phyloP scores from a whole-genome alignment of 2,329 filamentous ascomycete species.

The Onygena corvina region DNA sequence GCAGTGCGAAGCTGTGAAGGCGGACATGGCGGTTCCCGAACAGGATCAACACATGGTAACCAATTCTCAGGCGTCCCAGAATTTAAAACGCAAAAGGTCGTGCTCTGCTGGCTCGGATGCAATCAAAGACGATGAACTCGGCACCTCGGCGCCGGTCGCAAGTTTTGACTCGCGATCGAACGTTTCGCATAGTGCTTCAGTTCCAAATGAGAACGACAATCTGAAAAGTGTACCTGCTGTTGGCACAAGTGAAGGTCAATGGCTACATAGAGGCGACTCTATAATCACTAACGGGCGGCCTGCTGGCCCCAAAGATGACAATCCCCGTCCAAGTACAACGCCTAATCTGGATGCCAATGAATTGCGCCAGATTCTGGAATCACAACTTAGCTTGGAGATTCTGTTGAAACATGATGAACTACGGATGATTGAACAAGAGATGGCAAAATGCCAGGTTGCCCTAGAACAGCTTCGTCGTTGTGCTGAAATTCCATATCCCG shows the following conservation, averaged over 20 bases:
- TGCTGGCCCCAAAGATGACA: background rate
- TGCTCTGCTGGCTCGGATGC: slow-evolving; percentile 34
- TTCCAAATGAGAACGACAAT: background rate
- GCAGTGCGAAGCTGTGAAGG: slow-evolving; percentile 30
- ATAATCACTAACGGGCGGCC: background rate
- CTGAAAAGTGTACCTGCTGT: background rate
- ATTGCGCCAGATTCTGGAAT: slow-evolving; percentile 62
- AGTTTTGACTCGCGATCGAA: background rate
- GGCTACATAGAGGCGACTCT: background rate
- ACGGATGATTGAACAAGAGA: slow-evolving; percentile 85
- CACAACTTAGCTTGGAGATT: slow-evolving; percentile 83
- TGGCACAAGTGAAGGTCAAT: background rate
- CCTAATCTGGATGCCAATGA: slow-evolving; percentile 30
- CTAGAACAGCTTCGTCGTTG: slow-evolving; percentile 89
- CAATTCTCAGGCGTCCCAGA: slow-evolving; percentile 26
- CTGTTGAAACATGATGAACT: slow-evolving; percentile 89
- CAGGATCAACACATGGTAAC: slow-evolving; percentile 21
- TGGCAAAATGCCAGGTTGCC: slow-evolving; percentile 87
- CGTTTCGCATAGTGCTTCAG: background rate
- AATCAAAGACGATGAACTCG: background rate
- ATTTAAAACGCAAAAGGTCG: slow-evolving; percentile 49
- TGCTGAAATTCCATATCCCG: slow-evolving; percentile 80
- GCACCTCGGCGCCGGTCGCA: background rate
- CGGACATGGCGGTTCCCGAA: slow-evolving; percentile 29
- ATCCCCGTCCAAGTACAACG: background rate